Evolutionary conservation across 768 basidiomycete genomes (phyloP), one percentile per base, ranked within the genome.

Genomic region (Phanerochaete sordida): DNA sequence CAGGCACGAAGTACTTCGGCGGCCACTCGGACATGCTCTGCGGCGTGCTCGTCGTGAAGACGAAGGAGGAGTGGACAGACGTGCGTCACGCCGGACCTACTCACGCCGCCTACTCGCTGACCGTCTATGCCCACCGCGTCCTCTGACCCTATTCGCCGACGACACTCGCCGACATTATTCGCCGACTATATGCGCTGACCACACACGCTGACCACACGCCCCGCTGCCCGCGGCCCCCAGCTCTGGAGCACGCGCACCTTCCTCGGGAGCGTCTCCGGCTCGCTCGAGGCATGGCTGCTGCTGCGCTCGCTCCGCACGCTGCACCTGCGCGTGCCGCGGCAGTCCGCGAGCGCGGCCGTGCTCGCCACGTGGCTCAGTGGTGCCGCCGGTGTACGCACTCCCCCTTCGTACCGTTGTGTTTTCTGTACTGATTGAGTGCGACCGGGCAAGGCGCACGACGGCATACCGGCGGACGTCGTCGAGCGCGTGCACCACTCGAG

Each of bases 21-120:
- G 94, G 93, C 1, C 93, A 95, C 67, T 89, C 88, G 0, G 94
- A 96, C 66, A 75, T 93, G 33, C 82, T 96, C 2, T 78, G 81
- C 33, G 94, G 94, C 15, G 82, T 94, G 5, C 76, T 95, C 23
- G 79, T 91, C 23, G 87, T 91, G 6, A 85, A 84, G 59, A 81
- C 81, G 0, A 64, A 71, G 31, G 82, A 84, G 55, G 88, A 90
- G 65, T 91, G 90, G 85, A 73, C 79, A 15, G 64, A 76, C 68
- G 90, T 90, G 63, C 65, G 33, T n/a, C n/a, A n/a, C n/a, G n/a
- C n/a, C n/a, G n/a, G n/a, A n/a, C n/a, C n/a, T n/a, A n/a, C n/a
- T n/a, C n/a, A n/a, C n/a, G n/a, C n/a, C n/a, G n/a, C n/a, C n/a
- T n/a, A n/a, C n/a, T n/a, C n/a, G n/a, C n/a, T n/a, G n/a, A n/a